Evolutionary conservation across 2,329 filamentous ascomycete species (phyloP), one percentile per base, ranked within the genome.

Genomic region (Penicillium sp.): DNA sequence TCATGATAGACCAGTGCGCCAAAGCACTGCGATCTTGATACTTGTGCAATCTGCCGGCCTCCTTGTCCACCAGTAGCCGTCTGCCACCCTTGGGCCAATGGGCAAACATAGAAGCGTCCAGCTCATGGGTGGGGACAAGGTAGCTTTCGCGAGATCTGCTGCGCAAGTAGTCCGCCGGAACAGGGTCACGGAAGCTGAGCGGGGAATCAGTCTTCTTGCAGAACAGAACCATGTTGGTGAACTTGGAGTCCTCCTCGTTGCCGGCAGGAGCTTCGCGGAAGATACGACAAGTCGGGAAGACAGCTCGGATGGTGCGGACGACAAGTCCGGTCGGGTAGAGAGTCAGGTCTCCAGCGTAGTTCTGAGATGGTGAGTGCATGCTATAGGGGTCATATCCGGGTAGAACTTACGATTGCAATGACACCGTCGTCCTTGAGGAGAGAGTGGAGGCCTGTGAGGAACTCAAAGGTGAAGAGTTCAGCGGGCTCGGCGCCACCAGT

Each of bases 201-300:
- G 77, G 74, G 6, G 59, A 62, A 22, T 64, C 60, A 24, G 75
- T 79, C 74, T 92, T 93, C 54, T 84, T 86, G 79, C 94, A 99
- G 77, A 97, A 97, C 56, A 97, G 86, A 44, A 97, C 89, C 83
- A 97, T 91, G 77, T 99, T 99, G 69, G 92, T 90, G 72, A 97
- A 97, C 68, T 96, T 90, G 34, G 79, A 77, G 21, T 83, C 72
- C 21, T 54, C 56, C 16, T 57, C 50, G 7, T 77, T 73, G 4
- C 83, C 77, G 3, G 79, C 74, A 1, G 79, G 75, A 4, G 84
- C 80, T 24, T 99, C 94, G 58, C 94, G 88, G 82, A 92, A 99
- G 64, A 96, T 85, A 56, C 92, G 89, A 75, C 94, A 99, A 4
- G 86, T 84, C n/a, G 90, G 88, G 73, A 97, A 99, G 53, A 94